These are phyloP conservation scores for Nephelium lappaceum DNA, from an alignment of 345 rosid species.

Conservation along the genomic window DNA sequence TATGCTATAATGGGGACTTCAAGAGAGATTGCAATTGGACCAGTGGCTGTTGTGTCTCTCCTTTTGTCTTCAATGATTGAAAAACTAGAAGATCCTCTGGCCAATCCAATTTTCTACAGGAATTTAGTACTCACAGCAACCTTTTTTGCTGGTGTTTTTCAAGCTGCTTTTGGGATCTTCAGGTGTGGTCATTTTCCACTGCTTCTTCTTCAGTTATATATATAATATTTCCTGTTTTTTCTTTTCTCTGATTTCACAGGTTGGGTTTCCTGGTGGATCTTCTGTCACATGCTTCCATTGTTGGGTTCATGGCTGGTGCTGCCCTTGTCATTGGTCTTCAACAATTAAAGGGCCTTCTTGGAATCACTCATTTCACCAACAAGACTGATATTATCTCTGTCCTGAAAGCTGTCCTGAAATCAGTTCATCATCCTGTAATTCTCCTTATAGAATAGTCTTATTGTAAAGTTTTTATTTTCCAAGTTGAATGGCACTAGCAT, in stretches of 20 bases:
- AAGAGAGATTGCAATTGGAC: slow-evolving; percentile 89
- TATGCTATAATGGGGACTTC: slow-evolving; percentile 95
- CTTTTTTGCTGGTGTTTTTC: slow-evolving; percentile 83
- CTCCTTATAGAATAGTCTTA: not conserved
- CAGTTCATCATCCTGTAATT: slow-evolving; percentile 68
- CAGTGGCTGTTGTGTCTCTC: slow-evolving; percentile 90
- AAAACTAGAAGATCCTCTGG: slow-evolving; percentile 62
- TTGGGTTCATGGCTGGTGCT: slow-evolving; percentile 96
- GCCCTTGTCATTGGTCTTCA: slow-evolving; percentile 93
- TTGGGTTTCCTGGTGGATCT: slow-evolving; percentile 91
- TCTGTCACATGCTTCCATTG: slow-evolving; percentile 83
- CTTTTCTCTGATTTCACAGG: slow-evolving; percentile 34
- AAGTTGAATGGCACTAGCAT: not conserved
- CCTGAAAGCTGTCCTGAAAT: slow-evolving; percentile 59
- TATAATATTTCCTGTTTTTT: no score
- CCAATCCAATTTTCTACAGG: slow-evolving; percentile 62
- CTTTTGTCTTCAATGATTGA: slow-evolving; percentile 77
- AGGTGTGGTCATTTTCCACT: slow-evolving; percentile 35
- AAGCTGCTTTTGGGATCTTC: slow-evolving; percentile 75
- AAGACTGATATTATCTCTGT: slow-evolving; percentile 84
- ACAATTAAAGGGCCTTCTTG: slow-evolving; percentile 85
- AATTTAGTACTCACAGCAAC: slow-evolving; percentile 74
- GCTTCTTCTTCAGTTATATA: no score
- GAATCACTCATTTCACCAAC: slow-evolving; percentile 69
- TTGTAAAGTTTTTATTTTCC: not conserved